These are phyloP conservation scores for Pisolithus albus DNA, from an alignment of 768 basidiomycete genomes.

Conservation along the genomic window DNA sequence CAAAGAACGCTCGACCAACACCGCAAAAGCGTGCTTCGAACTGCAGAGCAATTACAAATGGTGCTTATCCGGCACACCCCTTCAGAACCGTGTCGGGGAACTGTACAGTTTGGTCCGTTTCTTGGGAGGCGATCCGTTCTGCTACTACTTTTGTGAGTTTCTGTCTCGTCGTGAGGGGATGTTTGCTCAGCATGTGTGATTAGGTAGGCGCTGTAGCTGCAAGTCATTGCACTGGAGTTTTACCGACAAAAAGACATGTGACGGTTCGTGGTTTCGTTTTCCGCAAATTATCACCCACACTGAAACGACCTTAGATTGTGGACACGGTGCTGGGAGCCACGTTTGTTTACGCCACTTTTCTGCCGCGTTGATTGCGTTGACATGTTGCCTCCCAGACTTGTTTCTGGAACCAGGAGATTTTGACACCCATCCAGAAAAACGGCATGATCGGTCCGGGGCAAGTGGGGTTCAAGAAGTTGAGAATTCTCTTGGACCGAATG, in stretches of 20 bases:
- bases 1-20: slow-evolving; percentile 91
- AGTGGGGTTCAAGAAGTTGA: slow-evolving; percentile 86
- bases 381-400: slow-evolving; percentile 52
- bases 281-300: not conserved
- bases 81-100: slow-evolving; percentile 99
- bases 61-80: slow-evolving; percentile 95
- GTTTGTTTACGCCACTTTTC: slow-evolving; percentile 29
- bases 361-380: slow-evolving; percentile 1
- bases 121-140: slow-evolving; percentile 88
- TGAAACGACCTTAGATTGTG: slow-evolving; percentile 52
- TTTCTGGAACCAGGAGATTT: slow-evolving; percentile 95
- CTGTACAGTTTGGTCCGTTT: slow-evolving; percentile 92
- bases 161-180: not conserved
- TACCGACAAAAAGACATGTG: slow-evolving; percentile 72
- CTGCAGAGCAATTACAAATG: slow-evolving; percentile 75
- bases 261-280: slow-evolving; percentile 43
- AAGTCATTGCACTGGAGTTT: slow-evolving; percentile 96
- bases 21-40: slow-evolving; percentile 95
- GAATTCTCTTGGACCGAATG: slow-evolving; percentile 83
- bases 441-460: slow-evolving; percentile 78
- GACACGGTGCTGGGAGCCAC: slow-evolving; percentile 81
- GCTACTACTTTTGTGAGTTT: slow-evolving; percentile 80
- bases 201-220: slow-evolving; percentile 87
- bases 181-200: slow-evolving; percentile 1
- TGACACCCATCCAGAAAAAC: slow-evolving; percentile 91